phyloP scores from a whole-genome alignment of 2,329 filamentous ascomycete species.

The Colletotrichum scovillei region DNA sequence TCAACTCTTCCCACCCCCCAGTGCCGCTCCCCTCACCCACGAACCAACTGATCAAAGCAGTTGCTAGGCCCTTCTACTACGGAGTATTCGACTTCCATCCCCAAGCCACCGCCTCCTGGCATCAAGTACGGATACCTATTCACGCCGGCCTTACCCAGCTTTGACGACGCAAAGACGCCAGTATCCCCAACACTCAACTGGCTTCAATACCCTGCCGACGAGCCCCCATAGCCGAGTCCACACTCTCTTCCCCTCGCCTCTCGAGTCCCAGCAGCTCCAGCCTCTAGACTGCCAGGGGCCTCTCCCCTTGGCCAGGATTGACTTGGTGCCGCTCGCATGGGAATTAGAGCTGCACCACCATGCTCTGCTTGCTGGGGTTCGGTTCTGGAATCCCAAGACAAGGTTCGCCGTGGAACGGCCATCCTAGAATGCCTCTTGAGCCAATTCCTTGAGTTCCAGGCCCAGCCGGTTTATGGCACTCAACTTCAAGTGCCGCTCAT shows the following conservation, averaged over 20 bases:
- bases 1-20: not conserved
- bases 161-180: not conserved
- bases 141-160: not conserved
- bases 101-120: not conserved
- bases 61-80: not conserved
- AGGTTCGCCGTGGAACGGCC: not conserved
- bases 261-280: slow-evolving; percentile 5
- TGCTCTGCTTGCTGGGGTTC: slow-evolving; percentile 2
- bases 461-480: slow-evolving; percentile 3
- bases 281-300: slow-evolving; percentile 4
- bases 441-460: not conserved
- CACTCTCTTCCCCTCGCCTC: slow-evolving; percentile 9
- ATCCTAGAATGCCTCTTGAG: slow-evolving; percentile 5
- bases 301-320: not conserved
- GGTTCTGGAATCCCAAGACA: slow-evolving; percentile 19
- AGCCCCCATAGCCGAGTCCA: not conserved
- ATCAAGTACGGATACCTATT: not conserved
- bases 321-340: slow-evolving; percentile 22
- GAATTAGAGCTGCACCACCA: not conserved
- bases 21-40: slow-evolving; percentile 18
- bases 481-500: slow-evolving; percentile 6
- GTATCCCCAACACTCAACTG: not conserved
- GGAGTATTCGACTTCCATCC: not conserved
- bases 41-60: slow-evolving; percentile 21
- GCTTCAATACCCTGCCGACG: not conserved